Percentiles rank a stretch among this genome's conserved stretches.
Conservation (phyloP, 352 stramenopile species). For the Globisporangium solare region DNA sequence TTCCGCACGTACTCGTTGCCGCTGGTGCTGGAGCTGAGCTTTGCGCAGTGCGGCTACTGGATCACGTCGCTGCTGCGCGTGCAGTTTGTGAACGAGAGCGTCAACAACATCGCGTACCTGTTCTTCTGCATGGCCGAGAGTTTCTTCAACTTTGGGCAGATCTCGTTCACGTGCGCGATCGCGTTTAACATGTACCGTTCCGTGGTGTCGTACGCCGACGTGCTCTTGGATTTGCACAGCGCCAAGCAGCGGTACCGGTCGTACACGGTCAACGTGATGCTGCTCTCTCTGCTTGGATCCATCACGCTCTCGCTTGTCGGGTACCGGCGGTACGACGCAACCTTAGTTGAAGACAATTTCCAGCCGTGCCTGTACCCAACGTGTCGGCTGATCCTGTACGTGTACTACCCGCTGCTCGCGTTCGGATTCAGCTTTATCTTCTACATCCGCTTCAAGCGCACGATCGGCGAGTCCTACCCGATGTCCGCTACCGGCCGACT, state of each 20-base stretch:
- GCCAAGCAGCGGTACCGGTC: slow-evolving; percentile 47
- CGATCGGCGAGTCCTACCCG: slow-evolving; percentile 65
- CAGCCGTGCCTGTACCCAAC: slow-evolving; percentile 64
- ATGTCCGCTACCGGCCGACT: slow-evolving; percentile 58
- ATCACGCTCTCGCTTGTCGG: slow-evolving; percentile 60
- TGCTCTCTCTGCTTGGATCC: slow-evolving; percentile 51
- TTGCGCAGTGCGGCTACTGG: slow-evolving; percentile 68
- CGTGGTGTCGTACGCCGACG: slow-evolving; percentile 70
- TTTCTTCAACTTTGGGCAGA: slow-evolving; percentile 77
- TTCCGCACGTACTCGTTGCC: slow-evolving; percentile 73
- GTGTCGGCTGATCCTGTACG: slow-evolving; percentile 67
- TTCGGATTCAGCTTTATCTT: slow-evolving; percentile 79
- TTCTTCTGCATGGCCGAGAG: slow-evolving; percentile 69
- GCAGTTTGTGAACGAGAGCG: slow-evolving; percentile 34
- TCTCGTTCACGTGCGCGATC: slow-evolving; percentile 75
- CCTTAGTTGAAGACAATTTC: slow-evolving; percentile 29
- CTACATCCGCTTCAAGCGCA: slow-evolving; percentile 72
- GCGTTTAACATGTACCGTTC: slow-evolving; percentile 81
- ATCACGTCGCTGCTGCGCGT: slow-evolving; percentile 62
- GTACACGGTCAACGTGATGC: slow-evolving; percentile 67
- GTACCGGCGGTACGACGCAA: slow-evolving; percentile 32
- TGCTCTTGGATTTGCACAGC: slow-evolving; percentile 63
- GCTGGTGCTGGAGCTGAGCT: slow-evolving; percentile 63
- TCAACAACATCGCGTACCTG: slow-evolving; percentile 47
- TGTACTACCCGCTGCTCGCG: slow-evolving; percentile 69